These are phyloP conservation scores for Rutstroemia sp. DNA, from an alignment of 2,329 filamentous ascomycete species.

Conservation along the genomic window DNA sequence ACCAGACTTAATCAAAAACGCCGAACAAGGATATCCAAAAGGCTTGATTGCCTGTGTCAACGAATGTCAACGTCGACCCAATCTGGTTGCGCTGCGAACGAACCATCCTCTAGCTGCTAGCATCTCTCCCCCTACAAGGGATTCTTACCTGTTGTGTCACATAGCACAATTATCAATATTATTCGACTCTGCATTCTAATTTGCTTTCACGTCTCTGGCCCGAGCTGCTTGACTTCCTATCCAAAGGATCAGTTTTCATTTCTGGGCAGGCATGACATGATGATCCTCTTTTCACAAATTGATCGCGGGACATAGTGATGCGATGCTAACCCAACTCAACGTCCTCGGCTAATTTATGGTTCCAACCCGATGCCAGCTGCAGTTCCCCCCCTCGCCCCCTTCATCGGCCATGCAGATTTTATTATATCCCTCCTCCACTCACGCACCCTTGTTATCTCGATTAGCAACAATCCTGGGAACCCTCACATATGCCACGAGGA, in stretches of 20 bases:
- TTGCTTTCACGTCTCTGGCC: background rate
- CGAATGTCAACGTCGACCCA: background rate
- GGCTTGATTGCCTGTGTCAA: background rate
- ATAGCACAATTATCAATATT: background rate
- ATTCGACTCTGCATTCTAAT: background rate
- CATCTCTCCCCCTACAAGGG: no score
- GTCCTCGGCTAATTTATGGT: background rate
- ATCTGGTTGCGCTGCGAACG: background rate
- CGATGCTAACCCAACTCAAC: background rate
- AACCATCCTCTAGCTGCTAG: background rate
- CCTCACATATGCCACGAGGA: conserved; percentile 9
- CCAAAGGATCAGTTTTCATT: background rate
- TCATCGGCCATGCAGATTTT: background rate
- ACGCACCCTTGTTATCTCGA: background rate
- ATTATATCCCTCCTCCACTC: background rate
- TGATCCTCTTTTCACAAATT: background rate
- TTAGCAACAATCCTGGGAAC: background rate
- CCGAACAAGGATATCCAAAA: background rate
- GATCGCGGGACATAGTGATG: background rate
- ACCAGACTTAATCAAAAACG: background rate
- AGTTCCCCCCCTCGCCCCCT: background rate
- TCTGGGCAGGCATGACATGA: background rate
- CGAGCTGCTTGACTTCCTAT: background rate
- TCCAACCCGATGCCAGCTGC: background rate
- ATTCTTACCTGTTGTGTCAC: background rate